Conservation (phyloP, 306 rosid genomes). For the Lablab purpureus region DNA sequence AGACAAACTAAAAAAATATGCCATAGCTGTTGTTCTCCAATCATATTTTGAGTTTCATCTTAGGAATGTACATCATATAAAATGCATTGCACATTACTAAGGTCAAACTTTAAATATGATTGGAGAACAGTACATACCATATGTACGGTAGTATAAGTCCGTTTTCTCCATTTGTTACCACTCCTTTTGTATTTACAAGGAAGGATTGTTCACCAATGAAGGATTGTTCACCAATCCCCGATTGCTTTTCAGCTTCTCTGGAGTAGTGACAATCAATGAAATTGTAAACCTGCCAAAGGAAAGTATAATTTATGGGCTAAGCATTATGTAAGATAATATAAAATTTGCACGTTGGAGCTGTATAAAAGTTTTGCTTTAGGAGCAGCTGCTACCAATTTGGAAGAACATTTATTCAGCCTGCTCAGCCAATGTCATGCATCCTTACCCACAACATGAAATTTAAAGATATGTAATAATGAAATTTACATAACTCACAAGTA, state of each 20-base stretch:
- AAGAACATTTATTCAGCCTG: constrained; percentile 1
- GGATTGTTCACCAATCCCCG: constrained; percentile 92
- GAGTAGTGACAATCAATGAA: constrained; percentile 90
- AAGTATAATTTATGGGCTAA: constrained; percentile 8
- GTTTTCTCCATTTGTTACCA: too few species aligned
- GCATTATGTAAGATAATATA: background rate
- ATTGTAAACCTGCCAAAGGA: constrained; percentile 76
- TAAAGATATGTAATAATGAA: background rate
- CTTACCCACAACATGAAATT: background rate
- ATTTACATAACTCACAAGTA: background rate
- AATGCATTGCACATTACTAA: too few species aligned
- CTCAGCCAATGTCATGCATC: background rate
- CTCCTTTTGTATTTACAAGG: too few species aligned
- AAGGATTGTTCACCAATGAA: too few species aligned
- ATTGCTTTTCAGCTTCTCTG: constrained; percentile 65
- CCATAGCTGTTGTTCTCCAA: too few species aligned
- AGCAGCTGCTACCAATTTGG: background rate
- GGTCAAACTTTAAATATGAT: too few species aligned
- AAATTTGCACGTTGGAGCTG: background rate
- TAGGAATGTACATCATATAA: too few species aligned
- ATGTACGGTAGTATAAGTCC: too few species aligned
- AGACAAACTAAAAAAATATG: too few species aligned
- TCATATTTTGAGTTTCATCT: too few species aligned
- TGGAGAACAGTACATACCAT: too few species aligned
- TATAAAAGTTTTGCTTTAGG: background rate